Evolutionary conservation across 257 asterid species (phyloP), one percentile per base, ranked within the genome.

Genomic region (Fraxinus anomala): DNA sequence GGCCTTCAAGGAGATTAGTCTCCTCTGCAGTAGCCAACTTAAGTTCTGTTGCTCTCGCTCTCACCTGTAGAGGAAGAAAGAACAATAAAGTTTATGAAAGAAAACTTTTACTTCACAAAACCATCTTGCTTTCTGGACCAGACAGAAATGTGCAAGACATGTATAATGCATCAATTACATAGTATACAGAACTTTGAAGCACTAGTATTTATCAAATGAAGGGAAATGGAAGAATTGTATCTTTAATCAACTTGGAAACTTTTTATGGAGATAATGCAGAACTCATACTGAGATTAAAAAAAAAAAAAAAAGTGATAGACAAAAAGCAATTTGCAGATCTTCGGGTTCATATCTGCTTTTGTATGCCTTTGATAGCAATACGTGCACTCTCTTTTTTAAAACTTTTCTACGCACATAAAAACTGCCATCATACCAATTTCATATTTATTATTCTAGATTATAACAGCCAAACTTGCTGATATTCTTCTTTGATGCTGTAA

Each of bases 21-120:
- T 86, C 91, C 82, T 88, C 86, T 74, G 88, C 78, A 71, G 89
- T 68, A 81, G 84, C 92, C 91, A 96, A 81, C 75, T 89, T 91
- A 74, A 96, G 97, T 88, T 92, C 97, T 49, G 97, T 86, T 77
- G 99, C 95, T 88, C 97, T 89, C 6, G 98, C 89, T 76, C 99
- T 85, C 71, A 96, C 97, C 98, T 96, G 70, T 73, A 74, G 19
- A 80, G 71, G 47, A 74, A 75, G 21, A 73, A 39, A 72, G 47
- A 78, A 63, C 63, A 72, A 61, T 77, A 59, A 68, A 70, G 67
- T 63, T 11, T 0, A 24, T 26, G 12, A 63, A 26, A 9, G 0
- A 24, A 56, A 59, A 8, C 16, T 2, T 59, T n/a, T n/a, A 59
- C 31, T 23, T 59, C 67, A 59, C 67, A 21, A n/a, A 7, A 59